Percentiles rank a stretch among this genome's conserved stretches.
Conservation (phyloP, 2,329 filamentous ascomycete genomes). For the Penicillium digitatum region DNA sequence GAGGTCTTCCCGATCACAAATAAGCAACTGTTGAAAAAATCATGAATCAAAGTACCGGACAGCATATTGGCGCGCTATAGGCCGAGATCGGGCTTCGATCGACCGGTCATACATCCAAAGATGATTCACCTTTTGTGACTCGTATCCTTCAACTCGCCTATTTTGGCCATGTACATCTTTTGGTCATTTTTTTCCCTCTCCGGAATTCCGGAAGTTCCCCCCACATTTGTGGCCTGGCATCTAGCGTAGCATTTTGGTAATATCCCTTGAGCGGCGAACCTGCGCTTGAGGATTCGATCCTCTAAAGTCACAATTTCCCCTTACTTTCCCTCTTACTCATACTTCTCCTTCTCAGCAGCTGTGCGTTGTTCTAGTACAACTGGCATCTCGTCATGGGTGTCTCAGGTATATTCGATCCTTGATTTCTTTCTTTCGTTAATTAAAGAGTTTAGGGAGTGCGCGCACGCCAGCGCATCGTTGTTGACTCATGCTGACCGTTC, state of each 20-base stretch:
- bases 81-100: background rate
- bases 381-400: conserved; percentile 10
- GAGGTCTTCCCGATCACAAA: background rate
- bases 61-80: background rate
- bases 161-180: background rate
- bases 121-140: background rate
- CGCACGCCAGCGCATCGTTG: background rate
- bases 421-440: background rate
- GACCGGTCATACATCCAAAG: background rate
- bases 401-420: conserved; percentile 9
- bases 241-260: background rate
- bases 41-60: background rate
- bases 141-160: background rate
- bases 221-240: background rate
- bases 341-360: background rate
- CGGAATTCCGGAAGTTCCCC: background rate
- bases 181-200: background rate
- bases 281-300: background rate
- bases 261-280: background rate
- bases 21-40: background rate
- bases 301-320: background rate
- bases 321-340: background rate
- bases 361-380: background rate
- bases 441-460: background rate
- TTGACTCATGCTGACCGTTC: conserved; percentile 10